Evolutionary conservation across 169 alveolate genomes (phyloP), one percentile per base, ranked within the genome.

Genomic region (Ichthyophthirius multifiliis): DNA sequence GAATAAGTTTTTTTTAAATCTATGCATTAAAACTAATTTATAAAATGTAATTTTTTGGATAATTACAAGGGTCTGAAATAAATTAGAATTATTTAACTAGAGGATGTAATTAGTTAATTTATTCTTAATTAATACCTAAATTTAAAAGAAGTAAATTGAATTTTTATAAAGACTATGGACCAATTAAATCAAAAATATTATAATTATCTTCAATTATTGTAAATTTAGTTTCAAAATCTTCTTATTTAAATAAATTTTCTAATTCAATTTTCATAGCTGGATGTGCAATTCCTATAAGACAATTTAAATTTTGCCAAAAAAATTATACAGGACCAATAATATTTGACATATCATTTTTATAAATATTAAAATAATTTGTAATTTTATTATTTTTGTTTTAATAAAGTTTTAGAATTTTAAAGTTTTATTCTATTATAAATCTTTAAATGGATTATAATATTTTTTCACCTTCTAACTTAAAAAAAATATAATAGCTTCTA

Each of bases 401-500:
- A 79, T 16, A 64, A 32, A 6, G 44, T 39, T 20, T 12, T n/a
- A 44, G 31, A 18, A n/a, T 44, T 30, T 74, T 41, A 2, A 18
- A 30, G 3, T 44, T 31, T 48, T 76, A 27, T 30, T 71, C 39
- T 20, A 48, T 23, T 37, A 73, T 20, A 81, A 71, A 63, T 39
- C 34, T 5, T n/a, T 4, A 13, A 18, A 81, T 4, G 20, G 32
- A 81, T 41, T 71, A 30, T 39, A 47, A 41, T 23, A 73, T 46
- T 44, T 37, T 15, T 43, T 32, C 6, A 20, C 76, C 76, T 62
- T 64, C 0, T n/a, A 55, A 16, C 39, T 47, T 15, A 20, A 20
- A 39, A 35, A 41, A n/a, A 48, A 41, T 63, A 67, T 82, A 77
- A 45, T 86, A 86, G 27, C 94, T 90, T 65, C 87, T 80, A 71